These are phyloP conservation scores for Trifolium dubium DNA, from an alignment of 306 rosid genomes.

Conservation along the genomic window DNA sequence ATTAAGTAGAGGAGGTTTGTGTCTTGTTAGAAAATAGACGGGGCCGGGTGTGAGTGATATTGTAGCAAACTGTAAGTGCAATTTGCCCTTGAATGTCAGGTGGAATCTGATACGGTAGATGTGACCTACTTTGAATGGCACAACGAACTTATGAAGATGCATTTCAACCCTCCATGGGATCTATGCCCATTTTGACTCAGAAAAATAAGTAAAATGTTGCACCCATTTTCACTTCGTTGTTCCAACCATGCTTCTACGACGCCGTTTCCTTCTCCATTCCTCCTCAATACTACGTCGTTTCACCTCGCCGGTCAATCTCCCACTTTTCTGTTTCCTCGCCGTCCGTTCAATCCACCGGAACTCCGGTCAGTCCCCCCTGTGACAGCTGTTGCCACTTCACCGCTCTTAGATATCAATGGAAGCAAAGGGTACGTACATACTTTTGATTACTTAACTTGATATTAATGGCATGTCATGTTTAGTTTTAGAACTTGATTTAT, in stretches of 20 bases:
- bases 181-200: background rate
- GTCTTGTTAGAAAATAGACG: no score
- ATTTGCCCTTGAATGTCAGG: no score
- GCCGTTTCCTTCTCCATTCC: constrained; percentile 32
- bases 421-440: constrained; percentile 75
- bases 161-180: background rate
- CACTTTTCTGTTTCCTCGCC: constrained; percentile 35
- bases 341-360: constrained; percentile 34
- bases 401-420: constrained; percentile 50
- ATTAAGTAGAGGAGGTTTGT: no score
- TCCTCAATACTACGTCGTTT: constrained; percentile 37
- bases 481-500: no score
- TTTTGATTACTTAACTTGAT: no score
- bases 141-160: no score
- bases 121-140: no score
- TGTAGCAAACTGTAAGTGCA: no score
- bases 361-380: constrained; percentile 48
- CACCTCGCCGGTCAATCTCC: constrained; percentile 36
- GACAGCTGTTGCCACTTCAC: constrained; percentile 33
- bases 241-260: constrained; percentile 25
- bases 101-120: no score
- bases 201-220: constrained; percentile 35
- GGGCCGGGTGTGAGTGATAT: no score
- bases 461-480: no score
- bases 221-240: constrained; percentile 42